Evolutionary conservation across 2,329 filamentous ascomycete genomes (phyloP), one percentile per base, ranked within the genome.

Genomic region (Colletotrichum sublineola): DNA sequence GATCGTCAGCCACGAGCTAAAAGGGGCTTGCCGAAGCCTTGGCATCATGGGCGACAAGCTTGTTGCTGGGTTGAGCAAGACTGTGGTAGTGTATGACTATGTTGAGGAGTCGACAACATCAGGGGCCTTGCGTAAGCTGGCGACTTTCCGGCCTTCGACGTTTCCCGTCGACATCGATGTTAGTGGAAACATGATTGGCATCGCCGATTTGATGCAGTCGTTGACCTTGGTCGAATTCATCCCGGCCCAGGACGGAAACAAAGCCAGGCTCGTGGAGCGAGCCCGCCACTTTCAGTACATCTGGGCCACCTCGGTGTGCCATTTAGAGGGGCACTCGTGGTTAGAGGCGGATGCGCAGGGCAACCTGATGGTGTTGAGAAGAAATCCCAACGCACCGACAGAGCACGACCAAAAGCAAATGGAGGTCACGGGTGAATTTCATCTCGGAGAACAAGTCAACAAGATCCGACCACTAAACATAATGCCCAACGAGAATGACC

Each of bases 181-280:
- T 18, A 89, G 90, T 1, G 93, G 89, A 1, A 91, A 92, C 75
- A 86, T 89, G 33, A 95, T 99, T 74, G 94, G 93, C 0, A 91
- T 98, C 12, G 93, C 92, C 0, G 96, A 99, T 78, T 84, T 99
- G 57, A 98, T 97, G 93, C 98, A 98, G 83, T 97, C 94, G 1
- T 86, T 97, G 33, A 91, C 93, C 1, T 84, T 98, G 7, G 85
- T 98, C 11, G 87, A 96, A 78, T 96, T 92, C 78, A 84, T 86
- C 0, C 86, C 87, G 3, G 87, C 90, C 2, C 80, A 86, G 31
- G 82, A 88, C 3, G 89, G 88, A 0, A 81, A 88, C n/a, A 82
- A 87, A 14, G 89, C 92, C 66, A 88, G 86, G 64, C 86, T 98
- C 9, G 85, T 86, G 0, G 94, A 97, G 84, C 86, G 93, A 3